These are phyloP conservation scores for Candida sp. DNA, from an alignment of 1,139 yeast genomes.

Conservation along the genomic window DNA sequence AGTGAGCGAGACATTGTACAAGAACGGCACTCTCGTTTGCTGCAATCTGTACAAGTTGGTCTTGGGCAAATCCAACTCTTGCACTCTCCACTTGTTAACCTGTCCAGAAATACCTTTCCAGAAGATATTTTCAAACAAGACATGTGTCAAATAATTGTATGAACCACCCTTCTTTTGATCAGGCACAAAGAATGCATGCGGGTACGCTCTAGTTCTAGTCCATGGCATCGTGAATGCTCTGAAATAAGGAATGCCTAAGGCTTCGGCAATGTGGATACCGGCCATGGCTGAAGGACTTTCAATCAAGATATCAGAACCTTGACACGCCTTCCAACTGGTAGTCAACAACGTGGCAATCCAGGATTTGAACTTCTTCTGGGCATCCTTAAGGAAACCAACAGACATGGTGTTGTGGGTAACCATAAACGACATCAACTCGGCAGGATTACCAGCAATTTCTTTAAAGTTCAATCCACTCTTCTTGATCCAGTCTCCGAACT, in stretches of 20 bases:
- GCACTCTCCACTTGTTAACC: constrained; percentile 85
- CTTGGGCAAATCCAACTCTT: constrained; percentile 62
- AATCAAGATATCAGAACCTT: constrained; percentile 79
- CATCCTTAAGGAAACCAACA: constrained; percentile 82
- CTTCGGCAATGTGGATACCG: constrained; percentile 94
- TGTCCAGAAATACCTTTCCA: constrained; percentile 96
- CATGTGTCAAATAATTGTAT: constrained; percentile 90
- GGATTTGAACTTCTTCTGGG: constrained; percentile 71
- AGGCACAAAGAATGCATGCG: constrained; percentile 96
- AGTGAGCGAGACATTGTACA: constrained; percentile 87
- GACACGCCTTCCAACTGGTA: constrained; percentile 87
- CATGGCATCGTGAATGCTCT: constrained; percentile 99
- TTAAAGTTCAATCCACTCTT: constrained; percentile 69
- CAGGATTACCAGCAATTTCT: constrained; percentile 91
- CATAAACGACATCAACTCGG: constrained; percentile 91
- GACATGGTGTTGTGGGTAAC: constrained; percentile 90
- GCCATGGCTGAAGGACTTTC: constrained; percentile 98
- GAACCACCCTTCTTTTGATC: constrained; percentile 94
- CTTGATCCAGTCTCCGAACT: constrained; percentile 77
- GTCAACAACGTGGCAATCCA: constrained; percentile 79
- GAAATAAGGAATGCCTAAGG: constrained; percentile 85
- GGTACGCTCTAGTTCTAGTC: constrained; percentile 95
- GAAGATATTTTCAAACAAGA: constrained; percentile 87
- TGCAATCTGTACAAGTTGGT: constrained; percentile 75
- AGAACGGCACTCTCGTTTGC: constrained; percentile 82